phyloP scores from a whole-genome alignment of 2,329 filamentous ascomycete species.

The Teratosphaeria pseudoeucalypti region DNA sequence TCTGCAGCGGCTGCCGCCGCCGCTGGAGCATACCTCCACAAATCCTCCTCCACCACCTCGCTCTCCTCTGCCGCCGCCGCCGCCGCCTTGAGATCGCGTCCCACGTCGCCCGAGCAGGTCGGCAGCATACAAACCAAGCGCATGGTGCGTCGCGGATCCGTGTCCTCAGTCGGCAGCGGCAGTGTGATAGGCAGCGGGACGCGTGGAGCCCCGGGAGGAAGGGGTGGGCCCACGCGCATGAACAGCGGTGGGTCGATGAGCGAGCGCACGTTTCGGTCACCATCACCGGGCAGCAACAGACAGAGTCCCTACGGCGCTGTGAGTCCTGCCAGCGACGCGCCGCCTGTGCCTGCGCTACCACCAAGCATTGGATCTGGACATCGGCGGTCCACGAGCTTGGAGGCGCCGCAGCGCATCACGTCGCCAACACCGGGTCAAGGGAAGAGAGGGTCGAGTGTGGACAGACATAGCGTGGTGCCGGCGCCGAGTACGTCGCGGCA shows the following conservation, averaged over 20 bases:
- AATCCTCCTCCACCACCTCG: slow-evolving; percentile 51
- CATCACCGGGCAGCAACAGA: slow-evolving; percentile 46
- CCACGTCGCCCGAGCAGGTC: slow-evolving; percentile 68
- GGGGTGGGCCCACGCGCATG: slow-evolving; percentile 48
- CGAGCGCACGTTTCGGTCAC: slow-evolving; percentile 74
- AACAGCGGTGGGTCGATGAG: slow-evolving; percentile 75
- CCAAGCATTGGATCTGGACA: slow-evolving; percentile 15
- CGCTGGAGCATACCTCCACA: slow-evolving; percentile 66
- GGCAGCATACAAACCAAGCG: slow-evolving; percentile 81
- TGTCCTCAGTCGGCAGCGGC: slow-evolving; percentile 53
- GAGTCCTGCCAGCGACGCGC: slow-evolving; percentile 33
- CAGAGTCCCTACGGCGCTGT: slow-evolving; percentile 19
- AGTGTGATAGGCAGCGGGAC: slow-evolving; percentile 20
- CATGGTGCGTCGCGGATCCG: slow-evolving; percentile 62
- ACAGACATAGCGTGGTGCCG: slow-evolving; percentile 12
- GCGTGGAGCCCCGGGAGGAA: slow-evolving; percentile 21
- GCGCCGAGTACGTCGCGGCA: slow-evolving; percentile 8
- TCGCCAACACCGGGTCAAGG: slow-evolving; percentile 34
- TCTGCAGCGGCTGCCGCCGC: slow-evolving; percentile 67
- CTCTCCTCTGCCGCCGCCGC: slow-evolving; percentile 81
- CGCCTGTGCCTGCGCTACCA: slow-evolving; percentile 65
- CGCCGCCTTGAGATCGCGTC: slow-evolving; percentile 68
- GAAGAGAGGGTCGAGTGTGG: slow-evolving; percentile 22
- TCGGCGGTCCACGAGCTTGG: slow-evolving; percentile 41
- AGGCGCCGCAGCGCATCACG: slow-evolving; percentile 37